Conservation (phyloP, 2,329 filamentous ascomycete species). For the Phyllachora maydis region DNA sequence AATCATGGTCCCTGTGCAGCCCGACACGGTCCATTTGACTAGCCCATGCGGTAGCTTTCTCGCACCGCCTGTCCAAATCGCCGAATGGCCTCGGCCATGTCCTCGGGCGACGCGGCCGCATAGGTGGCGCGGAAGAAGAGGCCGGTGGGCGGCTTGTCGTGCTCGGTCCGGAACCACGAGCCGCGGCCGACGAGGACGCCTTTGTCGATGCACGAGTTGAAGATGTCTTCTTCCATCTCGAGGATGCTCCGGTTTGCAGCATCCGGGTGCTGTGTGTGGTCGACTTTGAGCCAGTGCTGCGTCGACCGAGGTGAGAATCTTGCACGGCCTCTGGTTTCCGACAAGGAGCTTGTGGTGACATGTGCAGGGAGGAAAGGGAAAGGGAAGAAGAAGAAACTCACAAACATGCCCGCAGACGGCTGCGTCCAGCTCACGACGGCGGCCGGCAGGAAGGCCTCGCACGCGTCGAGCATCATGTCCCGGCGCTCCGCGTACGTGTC, state of each 20-base stretch:
- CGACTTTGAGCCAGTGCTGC: slow-evolving; percentile 53
- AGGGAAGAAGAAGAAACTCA: slow-evolving; percentile 18
- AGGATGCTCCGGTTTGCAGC: slow-evolving; percentile 28
- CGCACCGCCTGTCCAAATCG: slow-evolving; percentile 59
- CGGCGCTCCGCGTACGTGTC: slow-evolving; percentile 63
- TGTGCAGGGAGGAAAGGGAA: slow-evolving; percentile 1
- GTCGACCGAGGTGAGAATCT: neutral
- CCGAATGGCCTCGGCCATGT: slow-evolving; percentile 51
- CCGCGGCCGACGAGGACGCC: slow-evolving; percentile 69
- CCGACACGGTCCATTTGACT: too few relatives aligned
- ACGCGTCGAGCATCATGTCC: slow-evolving; percentile 58
- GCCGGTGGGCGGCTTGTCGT: slow-evolving; percentile 32
- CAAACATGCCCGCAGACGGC: slow-evolving; percentile 87
- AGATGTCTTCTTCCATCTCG: slow-evolving; percentile 72
- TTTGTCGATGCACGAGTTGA: slow-evolving; percentile 51
- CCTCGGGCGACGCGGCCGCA: slow-evolving; percentile 53
- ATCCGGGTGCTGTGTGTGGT: slow-evolving; percentile 44
- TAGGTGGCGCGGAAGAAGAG: slow-evolving; percentile 85
- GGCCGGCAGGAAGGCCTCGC: slow-evolving; percentile 53
- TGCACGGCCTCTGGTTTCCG: neutral
- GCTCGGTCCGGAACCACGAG: slow-evolving; percentile 77
- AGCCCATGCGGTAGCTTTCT: slow-evolving; percentile 21
- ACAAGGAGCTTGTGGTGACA: neutral
- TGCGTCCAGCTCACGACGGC: slow-evolving; percentile 63
- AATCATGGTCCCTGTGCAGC: too few relatives aligned